These are phyloP conservation scores for Chenopodium suecicum DNA, from an alignment of 148 eudicot genomes.

Conservation along the genomic window DNA sequence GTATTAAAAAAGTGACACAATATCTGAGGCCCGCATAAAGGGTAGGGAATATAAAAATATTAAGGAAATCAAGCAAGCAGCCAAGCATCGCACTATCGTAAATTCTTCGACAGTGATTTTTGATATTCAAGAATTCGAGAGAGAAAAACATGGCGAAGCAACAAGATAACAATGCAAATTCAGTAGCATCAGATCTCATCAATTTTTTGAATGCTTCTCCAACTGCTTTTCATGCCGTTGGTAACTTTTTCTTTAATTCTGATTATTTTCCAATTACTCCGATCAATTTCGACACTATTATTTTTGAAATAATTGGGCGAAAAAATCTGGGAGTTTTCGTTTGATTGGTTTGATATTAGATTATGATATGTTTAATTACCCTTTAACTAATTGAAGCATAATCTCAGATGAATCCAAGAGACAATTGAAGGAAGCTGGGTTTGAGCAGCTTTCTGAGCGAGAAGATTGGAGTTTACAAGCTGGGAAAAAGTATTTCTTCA, in stretches of 20 bases:
- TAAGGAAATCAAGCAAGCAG: neutral
- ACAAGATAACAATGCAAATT: conserved; percentile 16
- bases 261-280: neutral
- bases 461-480: conserved; percentile 74
- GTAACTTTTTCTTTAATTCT: conserved; percentile 33
- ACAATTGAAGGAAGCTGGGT: conserved; percentile 68
- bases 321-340: neutral
- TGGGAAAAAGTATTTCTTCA: conserved; percentile 84
- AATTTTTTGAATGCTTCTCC: conserved; percentile 80
- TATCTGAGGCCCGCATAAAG: too few species aligned
- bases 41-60: too few species aligned
- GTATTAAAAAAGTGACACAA: too few species aligned
- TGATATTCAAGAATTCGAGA: neutral
- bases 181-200: conserved; percentile 64
- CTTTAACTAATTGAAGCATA: neutral
- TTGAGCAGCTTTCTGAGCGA: conserved; percentile 71
- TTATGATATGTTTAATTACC: neutral
- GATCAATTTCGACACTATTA: too few species aligned
- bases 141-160: conserved; percentile 2
- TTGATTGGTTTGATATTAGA: neutral
- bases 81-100: neutral
- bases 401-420: conserved; percentile 84
- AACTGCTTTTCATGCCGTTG: conserved; percentile 90
- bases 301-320: too few species aligned
- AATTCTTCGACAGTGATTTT: too few species aligned